These are phyloP conservation scores for Fusarium miscanthi DNA, from an alignment of 2,329 filamentous ascomycete species.

Conservation along the genomic window DNA sequence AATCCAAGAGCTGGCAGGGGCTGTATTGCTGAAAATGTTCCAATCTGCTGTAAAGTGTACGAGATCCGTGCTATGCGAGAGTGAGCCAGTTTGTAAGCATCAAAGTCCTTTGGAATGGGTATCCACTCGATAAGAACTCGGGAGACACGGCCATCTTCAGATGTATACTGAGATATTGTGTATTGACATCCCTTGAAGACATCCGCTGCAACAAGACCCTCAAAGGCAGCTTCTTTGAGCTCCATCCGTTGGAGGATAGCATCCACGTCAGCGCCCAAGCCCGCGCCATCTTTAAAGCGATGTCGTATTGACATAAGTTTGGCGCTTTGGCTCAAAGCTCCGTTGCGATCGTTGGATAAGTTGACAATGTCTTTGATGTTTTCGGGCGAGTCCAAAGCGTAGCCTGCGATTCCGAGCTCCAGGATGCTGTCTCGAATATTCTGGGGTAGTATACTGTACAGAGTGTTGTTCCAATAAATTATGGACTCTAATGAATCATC, in stretches of 20 bases:
- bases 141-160: fast-evolving
- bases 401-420: not conserved
- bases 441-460: not conserved
- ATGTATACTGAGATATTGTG: not conserved
- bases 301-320: not conserved
- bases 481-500: not conserved
- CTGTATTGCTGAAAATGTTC: not conserved
- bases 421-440: not conserved
- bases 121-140: not conserved
- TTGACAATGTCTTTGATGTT: not conserved
- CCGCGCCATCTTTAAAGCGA: not conserved
- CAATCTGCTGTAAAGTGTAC: not conserved
- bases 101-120: not conserved
- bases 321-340: not conserved
- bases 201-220: fast-evolving
- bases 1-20: not conserved
- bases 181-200: not conserved
- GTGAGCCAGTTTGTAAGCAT: not conserved
- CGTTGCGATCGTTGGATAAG: not conserved
- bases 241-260: not conserved
- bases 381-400: not conserved
- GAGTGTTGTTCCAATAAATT: not conserved
- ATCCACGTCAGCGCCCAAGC: fast-evolving
- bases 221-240: not conserved
- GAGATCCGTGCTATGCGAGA: not conserved